Conservation (phyloP, 495 filamentous ascomycete genomes). For the Xeromyces bisporus region DNA sequence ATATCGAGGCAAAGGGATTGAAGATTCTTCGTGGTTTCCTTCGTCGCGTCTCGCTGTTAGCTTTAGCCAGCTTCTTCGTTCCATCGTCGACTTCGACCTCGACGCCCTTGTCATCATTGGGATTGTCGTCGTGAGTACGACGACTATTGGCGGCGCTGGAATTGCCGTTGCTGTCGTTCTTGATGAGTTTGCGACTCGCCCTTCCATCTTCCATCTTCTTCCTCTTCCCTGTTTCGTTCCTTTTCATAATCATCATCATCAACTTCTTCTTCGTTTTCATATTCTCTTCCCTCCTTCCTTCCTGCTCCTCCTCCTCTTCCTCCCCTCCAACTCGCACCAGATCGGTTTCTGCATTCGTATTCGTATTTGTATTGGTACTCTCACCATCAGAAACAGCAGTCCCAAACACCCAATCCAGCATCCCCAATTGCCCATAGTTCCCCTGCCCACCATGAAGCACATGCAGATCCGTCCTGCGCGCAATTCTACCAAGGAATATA, state of each 20-base stretch:
- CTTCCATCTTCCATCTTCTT: too few species aligned
- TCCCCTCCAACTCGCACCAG: conserved; percentile 43
- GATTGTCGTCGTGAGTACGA: background rate
- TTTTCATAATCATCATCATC: background rate
- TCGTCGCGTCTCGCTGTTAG: too few species aligned
- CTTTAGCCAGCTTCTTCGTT: background rate
- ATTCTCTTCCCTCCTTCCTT: conserved; percentile 15
- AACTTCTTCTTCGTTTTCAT: background rate
- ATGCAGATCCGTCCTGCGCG: conserved; percentile 53
- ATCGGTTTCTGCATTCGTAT: conserved; percentile 4
- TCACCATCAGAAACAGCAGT: conserved; percentile 43
- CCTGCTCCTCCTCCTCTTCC: conserved; percentile 27
- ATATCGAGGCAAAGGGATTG: conserved; percentile 14
- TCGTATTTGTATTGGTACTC: conserved; percentile 32
- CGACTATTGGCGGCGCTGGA: background rate
- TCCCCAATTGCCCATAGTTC: conserved; percentile 63
- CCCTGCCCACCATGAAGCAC: conserved; percentile 40
- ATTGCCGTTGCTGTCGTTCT: too few species aligned
- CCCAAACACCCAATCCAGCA: conserved; percentile 62
- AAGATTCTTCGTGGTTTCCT: conserved; percentile 14
- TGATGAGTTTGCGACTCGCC: too few species aligned
- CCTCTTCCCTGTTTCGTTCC: background rate
- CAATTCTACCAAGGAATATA: conserved; percentile 59
- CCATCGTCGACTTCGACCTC: background rate
- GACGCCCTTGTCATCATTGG: background rate